Evolutionary conservation across 1,139 yeast genomes (phyloP), one percentile per base, ranked within the genome.

Genomic region (Blastobotrys capitulatus): DNA sequence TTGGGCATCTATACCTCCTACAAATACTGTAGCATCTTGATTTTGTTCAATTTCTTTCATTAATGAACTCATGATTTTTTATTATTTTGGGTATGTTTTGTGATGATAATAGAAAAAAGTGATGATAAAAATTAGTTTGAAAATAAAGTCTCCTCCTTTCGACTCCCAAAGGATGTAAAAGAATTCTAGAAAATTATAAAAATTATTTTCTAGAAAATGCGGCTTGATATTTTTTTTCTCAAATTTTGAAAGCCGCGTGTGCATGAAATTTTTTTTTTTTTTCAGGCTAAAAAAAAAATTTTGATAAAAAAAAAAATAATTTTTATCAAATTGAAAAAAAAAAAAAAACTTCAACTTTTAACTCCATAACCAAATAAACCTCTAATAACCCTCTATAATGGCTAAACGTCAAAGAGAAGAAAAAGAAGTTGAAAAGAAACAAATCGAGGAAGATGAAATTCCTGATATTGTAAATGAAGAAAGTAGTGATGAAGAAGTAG

Each of bases 1-100:
- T 44, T 79, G 77, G 2, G 82, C 80, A 56, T 87, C 96, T 9
- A 92, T 69, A 58, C 88, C 88, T 1, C 97, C 97, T 25, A 90
- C 77, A 63, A 88, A 92, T 2, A 90, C 67, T 0, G 95, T 80
- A 1, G 82, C 81, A 38, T 80, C 82, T 46, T 78, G 78, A 60
- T 83, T 82, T 47, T 83, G 71, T 32, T 60, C 65, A 9, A 57
- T 44, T 43, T 56, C 59, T 19, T 12, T 10, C 9, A 12, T 7
- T 9, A 18, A 18, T 16, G 2, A 7, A 18, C 38, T 18, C 38
- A 35, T 35, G 6, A 2, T 35, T 35, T 15, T 5, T 32, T 32
- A 32, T 32, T 32, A 16, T 32, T 32, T 7, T 5, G 18, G 7
- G 19, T 6, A 6, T 22, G 4, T 22, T 22, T 22, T 22, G 25